Conservation (phyloP, 805 yeast genomes). For the Yamadazyma laniorum region DNA sequence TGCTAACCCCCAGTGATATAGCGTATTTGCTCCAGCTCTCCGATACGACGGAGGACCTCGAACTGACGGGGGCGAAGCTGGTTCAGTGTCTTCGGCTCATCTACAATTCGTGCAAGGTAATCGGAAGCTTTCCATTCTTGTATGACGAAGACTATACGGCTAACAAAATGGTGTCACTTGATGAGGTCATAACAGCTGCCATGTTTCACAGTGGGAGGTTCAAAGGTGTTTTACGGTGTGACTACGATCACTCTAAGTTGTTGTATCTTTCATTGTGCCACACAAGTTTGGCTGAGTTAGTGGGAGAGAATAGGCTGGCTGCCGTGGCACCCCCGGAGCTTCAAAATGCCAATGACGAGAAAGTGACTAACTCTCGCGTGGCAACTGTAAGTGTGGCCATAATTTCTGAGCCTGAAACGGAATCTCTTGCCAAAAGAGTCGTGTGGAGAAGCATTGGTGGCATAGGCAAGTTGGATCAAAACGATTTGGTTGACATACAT, state of each 20-base stretch:
- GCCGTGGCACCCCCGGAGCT: background rate
- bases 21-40: slow-evolving; percentile 21
- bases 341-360: background rate
- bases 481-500: slow-evolving; percentile 34
- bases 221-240: slow-evolving; percentile 26
- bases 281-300: background rate
- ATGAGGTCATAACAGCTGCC: slow-evolving; percentile 23
- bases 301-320: slow-evolving; percentile 1
- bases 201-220: slow-evolving; percentile 45
- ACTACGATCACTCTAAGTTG: slow-evolving; percentile 42
- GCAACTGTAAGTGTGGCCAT: slow-evolving; percentile 1
- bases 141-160: slow-evolving; percentile 24
- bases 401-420: slow-evolving; percentile 24
- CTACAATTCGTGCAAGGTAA: slow-evolving; percentile 37
- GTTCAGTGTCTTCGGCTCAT: slow-evolving; percentile 24
- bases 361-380: background rate
- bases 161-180: slow-evolving; percentile 42
- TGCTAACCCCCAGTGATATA: slow-evolving; percentile 20
- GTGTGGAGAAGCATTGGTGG: slow-evolving; percentile 9
- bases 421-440: slow-evolving; percentile 3
- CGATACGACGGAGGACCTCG: slow-evolving; percentile 10
- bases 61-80: slow-evolving; percentile 4
- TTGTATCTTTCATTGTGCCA: slow-evolving; percentile 45
- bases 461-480: slow-evolving; percentile 38
- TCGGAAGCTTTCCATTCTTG: slow-evolving; percentile 53